These are phyloP conservation scores for Parathielavia hyrcaniae DNA, from an alignment of 495 filamentous ascomycete genomes.

Conservation along the genomic window DNA sequence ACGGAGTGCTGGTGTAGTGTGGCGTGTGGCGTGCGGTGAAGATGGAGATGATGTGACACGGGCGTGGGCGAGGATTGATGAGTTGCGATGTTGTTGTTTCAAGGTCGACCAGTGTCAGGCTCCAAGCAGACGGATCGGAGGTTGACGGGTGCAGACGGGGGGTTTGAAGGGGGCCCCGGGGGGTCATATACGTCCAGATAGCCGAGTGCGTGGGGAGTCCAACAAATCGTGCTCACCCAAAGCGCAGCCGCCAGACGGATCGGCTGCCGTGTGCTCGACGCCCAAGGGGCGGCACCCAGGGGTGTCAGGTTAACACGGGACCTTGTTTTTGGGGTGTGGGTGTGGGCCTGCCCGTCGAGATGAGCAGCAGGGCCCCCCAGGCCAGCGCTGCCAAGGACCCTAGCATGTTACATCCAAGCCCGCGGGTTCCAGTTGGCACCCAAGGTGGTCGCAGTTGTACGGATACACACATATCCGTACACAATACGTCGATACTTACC, in stretches of 20 bases:
- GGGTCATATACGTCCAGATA: constrained; percentile 5
- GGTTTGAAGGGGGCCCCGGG: not conserved
- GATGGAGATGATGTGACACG: not conserved
- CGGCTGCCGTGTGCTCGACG: constrained; percentile 2
- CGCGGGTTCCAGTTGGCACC: too few relatives aligned
- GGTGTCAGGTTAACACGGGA: constrained; percentile 4
- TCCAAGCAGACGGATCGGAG: too few relatives aligned
- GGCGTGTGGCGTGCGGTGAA: not conserved
- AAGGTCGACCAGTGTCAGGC: not conserved
- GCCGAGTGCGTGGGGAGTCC: constrained; percentile 6
- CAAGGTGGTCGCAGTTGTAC: too few relatives aligned
- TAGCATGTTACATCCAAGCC: not conserved
- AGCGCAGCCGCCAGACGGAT: not conserved
- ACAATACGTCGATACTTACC: too few relatives aligned
- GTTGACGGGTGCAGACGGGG: not conserved
- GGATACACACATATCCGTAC: too few relatives aligned
- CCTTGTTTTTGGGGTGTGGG: not conserved
- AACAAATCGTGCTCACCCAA: not conserved
- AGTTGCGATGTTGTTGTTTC: not conserved
- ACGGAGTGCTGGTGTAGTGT: not conserved
- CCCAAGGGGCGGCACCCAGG: constrained; percentile 3
- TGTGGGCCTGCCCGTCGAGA: too few relatives aligned
- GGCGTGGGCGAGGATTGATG: not conserved
- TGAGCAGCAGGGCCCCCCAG: not conserved
- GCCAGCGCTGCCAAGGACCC: not conserved